phyloP scores from a whole-genome alignment of 306 rosid species.

The Crataegus laevigata region DNA sequence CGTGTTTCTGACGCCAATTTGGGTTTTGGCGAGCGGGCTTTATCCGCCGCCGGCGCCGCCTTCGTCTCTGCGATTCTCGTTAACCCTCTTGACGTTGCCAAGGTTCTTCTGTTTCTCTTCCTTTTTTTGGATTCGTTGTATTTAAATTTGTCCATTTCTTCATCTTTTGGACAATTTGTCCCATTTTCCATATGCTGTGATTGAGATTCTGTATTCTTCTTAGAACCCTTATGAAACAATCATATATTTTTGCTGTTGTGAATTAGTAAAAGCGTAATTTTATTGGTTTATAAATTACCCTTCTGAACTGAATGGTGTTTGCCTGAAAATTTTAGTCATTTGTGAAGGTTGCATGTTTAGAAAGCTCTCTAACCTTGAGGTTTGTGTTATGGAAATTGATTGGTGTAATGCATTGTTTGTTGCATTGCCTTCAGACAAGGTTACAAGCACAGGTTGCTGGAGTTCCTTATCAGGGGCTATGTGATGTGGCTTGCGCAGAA shows the following conservation, averaged over 20 bases:
- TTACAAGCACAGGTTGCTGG: constrained; percentile 97
- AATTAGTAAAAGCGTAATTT: background rate
- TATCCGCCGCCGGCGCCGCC: constrained; percentile 85
- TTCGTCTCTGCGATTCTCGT: constrained; percentile 69
- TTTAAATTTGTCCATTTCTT: background rate
- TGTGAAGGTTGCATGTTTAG: background rate
- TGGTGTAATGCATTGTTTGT: constrained; percentile 1
- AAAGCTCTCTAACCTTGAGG: background rate
- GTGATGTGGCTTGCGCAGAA: constrained; percentile 36
- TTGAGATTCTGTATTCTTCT: background rate
- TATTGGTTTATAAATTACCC: background rate
- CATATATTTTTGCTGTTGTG: background rate
- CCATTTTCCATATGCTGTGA: background rate
- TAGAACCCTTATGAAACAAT: background rate
- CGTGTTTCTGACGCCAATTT: constrained; percentile 35
- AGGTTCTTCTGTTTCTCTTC: constrained; percentile 25
- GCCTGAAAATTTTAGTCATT: background rate
- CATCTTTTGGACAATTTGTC: background rate
- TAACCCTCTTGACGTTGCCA: constrained; percentile 90
- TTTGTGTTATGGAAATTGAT: constrained; percentile 1
- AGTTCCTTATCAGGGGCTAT: constrained; percentile 55
- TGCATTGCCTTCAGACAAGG: constrained; percentile 57
- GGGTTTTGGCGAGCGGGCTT: constrained; percentile 50
- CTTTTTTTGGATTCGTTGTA: background rate
- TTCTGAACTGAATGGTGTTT: background rate